phyloP scores from a whole-genome alignment of 179 eudicot genomes.

The Monotropa hypopitys region DNA sequence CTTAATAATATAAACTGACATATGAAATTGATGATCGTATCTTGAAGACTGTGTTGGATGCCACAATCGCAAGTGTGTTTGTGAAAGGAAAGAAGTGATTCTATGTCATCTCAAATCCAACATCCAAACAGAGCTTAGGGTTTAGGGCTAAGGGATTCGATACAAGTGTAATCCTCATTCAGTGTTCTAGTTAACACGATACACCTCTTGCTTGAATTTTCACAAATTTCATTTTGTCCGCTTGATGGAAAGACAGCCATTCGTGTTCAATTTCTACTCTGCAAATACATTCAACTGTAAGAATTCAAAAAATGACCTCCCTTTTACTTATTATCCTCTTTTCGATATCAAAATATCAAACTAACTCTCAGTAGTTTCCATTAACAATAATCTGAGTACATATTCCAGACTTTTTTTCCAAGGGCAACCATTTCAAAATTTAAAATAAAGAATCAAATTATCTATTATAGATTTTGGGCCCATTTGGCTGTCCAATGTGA shows the following conservation, averaged over 20 bases:
- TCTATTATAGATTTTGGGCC: neutral
- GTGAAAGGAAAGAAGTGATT: neutral
- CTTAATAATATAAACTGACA: neutral
- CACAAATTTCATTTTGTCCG: neutral
- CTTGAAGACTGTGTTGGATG: neutral
- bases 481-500: neutral
- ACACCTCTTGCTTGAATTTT: neutral
- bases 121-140: neutral
- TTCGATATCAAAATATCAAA: neutral
- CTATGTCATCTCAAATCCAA: neutral
- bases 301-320: neutral
- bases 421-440: neutral
- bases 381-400: neutral
- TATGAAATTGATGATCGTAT: neutral
- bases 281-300: neutral
- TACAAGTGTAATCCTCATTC: neutral
- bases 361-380: neutral
- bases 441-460: neutral
- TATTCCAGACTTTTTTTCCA: neutral
- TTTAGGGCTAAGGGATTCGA: neutral
- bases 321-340: neutral
- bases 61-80: neutral
- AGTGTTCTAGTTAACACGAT: neutral
- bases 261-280: neutral
- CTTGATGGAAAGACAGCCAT: neutral